These are phyloP conservation scores for Sambucus nigra DNA, from an alignment of 129 eudicot species.

Conservation along the genomic window DNA sequence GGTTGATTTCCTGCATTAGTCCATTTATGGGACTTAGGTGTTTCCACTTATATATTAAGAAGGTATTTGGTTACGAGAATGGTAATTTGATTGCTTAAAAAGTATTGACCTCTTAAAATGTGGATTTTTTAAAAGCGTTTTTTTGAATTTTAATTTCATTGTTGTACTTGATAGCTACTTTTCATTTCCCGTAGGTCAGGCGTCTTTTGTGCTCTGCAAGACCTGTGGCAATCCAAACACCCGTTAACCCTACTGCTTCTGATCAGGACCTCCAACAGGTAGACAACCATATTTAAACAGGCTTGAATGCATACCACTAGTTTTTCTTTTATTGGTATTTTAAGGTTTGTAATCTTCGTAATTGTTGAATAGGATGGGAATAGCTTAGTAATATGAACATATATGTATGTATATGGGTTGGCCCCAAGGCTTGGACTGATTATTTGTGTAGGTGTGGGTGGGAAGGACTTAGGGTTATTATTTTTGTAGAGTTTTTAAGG, in stretches of 20 bases:
- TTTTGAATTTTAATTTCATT: not conserved
- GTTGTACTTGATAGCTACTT: not conserved
- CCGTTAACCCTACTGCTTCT: constrained; percentile 74
- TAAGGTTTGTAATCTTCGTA: not conserved
- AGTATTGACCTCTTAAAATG: not conserved
- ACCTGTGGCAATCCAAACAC: constrained; percentile 83
- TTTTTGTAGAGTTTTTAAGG: no score
- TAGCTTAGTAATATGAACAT: no score
- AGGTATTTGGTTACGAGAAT: not conserved
- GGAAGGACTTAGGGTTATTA: no score
- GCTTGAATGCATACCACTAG: not conserved
- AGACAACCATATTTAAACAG: constrained; percentile 10
- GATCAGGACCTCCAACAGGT: constrained; percentile 99
- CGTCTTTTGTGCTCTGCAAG: constrained; percentile 92
- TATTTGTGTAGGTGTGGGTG: no score
- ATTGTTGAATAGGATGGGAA: not conserved
- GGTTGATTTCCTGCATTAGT: not conserved
- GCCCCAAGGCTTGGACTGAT: no score
- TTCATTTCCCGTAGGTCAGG: constrained; percentile 51
- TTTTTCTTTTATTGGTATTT: not conserved
- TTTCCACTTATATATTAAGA: no score
- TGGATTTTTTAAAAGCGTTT: not conserved
- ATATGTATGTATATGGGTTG: no score
- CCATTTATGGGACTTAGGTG: no score
- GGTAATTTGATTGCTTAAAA: not conserved